Evolutionary conservation across 2,329 filamentous ascomycete species (phyloP).

Genomic region (Cercospora sojina): DNA sequence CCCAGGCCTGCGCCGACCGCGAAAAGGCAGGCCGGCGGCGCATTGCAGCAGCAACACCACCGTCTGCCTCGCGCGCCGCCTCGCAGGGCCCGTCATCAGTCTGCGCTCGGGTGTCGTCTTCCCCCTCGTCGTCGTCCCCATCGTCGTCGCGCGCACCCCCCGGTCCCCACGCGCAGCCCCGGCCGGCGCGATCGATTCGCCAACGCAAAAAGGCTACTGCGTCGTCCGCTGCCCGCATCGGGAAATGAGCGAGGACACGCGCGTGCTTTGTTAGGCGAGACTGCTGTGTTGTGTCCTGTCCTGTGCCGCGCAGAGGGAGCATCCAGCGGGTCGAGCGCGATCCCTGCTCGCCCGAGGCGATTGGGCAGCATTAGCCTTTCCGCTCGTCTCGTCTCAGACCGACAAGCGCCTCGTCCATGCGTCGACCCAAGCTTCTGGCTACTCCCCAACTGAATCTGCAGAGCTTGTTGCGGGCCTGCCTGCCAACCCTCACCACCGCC

Average conservation of each 20-base stretch:
- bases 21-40: not conserved
- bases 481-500: not conserved
- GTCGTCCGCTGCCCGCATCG: conserved; percentile 17
- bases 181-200: not conserved
- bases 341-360: conserved; percentile 11
- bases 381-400: conserved; percentile 6
- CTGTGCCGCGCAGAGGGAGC: conserved; percentile 10
- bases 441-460: conserved; percentile 30
- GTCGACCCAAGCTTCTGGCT: conserved; percentile 11
- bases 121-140: not conserved
- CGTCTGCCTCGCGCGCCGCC: not conserved
- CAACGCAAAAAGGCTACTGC: not conserved
- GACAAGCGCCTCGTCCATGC: conserved; percentile 4
- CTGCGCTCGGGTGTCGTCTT: not conserved
- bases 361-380: conserved; percentile 9
- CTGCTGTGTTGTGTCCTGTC: conserved; percentile 10
- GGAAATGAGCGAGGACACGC: conserved; percentile 23
- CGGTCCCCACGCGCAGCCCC: not conserved
- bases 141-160: not conserved
- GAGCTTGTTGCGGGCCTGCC: not conserved
- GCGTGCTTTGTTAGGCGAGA: conserved; percentile 8
- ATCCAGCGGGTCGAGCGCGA: conserved; percentile 8
- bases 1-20: not conserved
- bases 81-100: no score
- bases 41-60: not conserved